Evolutionary conservation across 2,329 filamentous ascomycete genomes (phyloP), one percentile per base, ranked within the genome.

Genomic region (Chlorencoelia australis): DNA sequence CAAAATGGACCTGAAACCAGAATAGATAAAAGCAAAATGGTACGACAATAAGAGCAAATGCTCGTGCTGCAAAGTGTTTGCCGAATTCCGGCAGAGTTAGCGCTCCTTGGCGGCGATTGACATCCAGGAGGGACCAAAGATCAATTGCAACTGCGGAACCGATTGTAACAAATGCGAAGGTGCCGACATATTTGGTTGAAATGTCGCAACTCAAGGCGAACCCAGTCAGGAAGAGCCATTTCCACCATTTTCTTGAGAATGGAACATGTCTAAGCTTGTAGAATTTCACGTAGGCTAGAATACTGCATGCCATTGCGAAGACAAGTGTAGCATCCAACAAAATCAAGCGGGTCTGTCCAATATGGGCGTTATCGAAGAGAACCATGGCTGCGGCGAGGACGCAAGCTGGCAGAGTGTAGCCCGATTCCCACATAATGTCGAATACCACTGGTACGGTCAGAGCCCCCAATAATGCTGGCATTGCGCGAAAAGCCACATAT

Each of bases 1-100:
- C 72, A 60, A 98, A 98, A 65, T 98, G 91, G 19, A 98, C 88
- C 70, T 98, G 91, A 79, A 98, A 98, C 91, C 91, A 98, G 71
- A 98, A 96, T 30, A 98, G 75, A 63, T 98, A 98, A 64, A 98
- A 93, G 55, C 96, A 69, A 69, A 98, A 95, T 10, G 91, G 91
- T 49, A 96, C 75, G 48, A 94, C 59, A 51, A 96, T 85, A 38
- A 98, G 69, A 10, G 83, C 88, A 46, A 93, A 67, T n/a, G 79
- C 75, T 35, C 91, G 83, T 44, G 91, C 91, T 25, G 67, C 73
- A 58, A 98, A 93, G 63, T 98, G 91, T 66, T 93, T 89, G 47
- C 70, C 75, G 58, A 95, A 96, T 27, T 83, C 71, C 32, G 74
- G 67, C 50, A 98, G 69, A 51, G 68, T 79, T 52, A 98, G 69